Base-by-base conservation (phyloP, 495 filamentous ascomycete species). In the Corynascus novoguineensis region DNA sequence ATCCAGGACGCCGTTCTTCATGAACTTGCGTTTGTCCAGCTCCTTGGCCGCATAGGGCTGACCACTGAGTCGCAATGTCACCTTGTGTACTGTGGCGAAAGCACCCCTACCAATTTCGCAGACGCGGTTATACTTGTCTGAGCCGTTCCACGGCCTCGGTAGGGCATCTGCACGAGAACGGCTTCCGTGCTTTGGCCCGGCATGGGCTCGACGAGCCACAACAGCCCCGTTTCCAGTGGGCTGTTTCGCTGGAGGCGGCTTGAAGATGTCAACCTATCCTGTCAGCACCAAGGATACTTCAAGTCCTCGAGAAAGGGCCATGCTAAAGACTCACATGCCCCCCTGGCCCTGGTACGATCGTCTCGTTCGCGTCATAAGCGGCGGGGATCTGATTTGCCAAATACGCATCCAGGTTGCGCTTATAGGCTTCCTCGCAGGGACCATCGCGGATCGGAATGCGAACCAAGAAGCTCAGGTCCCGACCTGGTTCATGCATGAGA, bases 81-180 rank as follows among this genome's bases (percentile, higher is more conserved):
- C 76, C 68, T 89, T 87, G 68, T 95, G 89, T 0, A 98, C 93
- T 0, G 83, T 88, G 34, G 93, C 95, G 73, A 97, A 97, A 4
- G 95, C 90, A 8, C 93, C 93, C 64, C 90, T 90, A 21, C 95
- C 93, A 52, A 98, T 86, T 35, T 82, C 77, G 25, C 83, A 82
- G 9, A 88, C 80, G 3, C 89, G 81, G 64, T 93, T 95, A 71
- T 97, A 98, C 57, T 81, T 85, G 3, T 82, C 71, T 2, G 88
- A 87, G 14, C 92, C 93, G 53, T 83, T 80, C 93, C 92, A 97
- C 51, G 87, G 74, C 29, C 64, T 69, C 11, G 70, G 70, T 12
- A 74, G 50, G 10, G 64, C 70, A 21, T 67, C 66, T 0, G 41
- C 31, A 29, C 48, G 35, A 6, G 40, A 5, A n/a, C 38, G 54